Conservation (phyloP, 2,329 filamentous ascomycete species). For the Aspergillus transmontanensis region DNA sequence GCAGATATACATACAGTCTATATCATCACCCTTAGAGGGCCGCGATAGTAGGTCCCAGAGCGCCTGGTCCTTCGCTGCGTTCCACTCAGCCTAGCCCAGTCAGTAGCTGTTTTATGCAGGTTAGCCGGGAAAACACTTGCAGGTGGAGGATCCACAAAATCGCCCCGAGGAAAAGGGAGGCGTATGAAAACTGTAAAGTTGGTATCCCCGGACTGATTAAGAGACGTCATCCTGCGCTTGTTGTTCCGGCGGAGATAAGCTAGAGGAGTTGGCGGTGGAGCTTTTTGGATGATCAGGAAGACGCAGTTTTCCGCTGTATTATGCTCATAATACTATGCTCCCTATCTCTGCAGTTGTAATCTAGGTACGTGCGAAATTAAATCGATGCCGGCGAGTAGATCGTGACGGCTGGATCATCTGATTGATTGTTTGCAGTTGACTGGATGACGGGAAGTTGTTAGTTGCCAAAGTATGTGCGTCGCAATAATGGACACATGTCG, state of each 20-base stretch:
- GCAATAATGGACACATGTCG: neutral
- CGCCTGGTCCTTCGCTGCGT: conserved; percentile 79
- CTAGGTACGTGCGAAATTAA: neutral
- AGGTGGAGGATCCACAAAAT: conserved; percentile 87
- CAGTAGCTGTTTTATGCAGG: conserved; percentile 15
- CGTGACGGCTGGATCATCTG: neutral
- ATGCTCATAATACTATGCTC: neutral
- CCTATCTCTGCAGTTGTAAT: neutral
- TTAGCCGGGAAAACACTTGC: conserved; percentile 51
- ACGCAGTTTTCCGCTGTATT: neutral
- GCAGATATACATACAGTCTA: conserved; percentile 68
- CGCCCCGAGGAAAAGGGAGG: conserved; percentile 82
- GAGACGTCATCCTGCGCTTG: conserved; percentile 15
- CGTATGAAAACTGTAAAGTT: conserved; percentile 76
- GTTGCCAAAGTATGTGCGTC: neutral
- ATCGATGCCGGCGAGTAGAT: neutral
- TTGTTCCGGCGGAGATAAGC: neutral
- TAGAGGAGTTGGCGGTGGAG: neutral
- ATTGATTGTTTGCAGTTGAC: neutral
- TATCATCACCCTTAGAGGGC: conserved; percentile 74
- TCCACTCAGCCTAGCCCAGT: conserved; percentile 75
- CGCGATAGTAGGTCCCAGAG: conserved; percentile 89
- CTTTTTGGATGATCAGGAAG: neutral
- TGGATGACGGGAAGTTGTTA: conserved; percentile 4
- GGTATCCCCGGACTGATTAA: conserved; percentile 22